Base-by-base conservation (phyloP, 2,329 filamentous ascomycete genomes). In the Stagonosporopsis cucurbitacearum region DNA sequence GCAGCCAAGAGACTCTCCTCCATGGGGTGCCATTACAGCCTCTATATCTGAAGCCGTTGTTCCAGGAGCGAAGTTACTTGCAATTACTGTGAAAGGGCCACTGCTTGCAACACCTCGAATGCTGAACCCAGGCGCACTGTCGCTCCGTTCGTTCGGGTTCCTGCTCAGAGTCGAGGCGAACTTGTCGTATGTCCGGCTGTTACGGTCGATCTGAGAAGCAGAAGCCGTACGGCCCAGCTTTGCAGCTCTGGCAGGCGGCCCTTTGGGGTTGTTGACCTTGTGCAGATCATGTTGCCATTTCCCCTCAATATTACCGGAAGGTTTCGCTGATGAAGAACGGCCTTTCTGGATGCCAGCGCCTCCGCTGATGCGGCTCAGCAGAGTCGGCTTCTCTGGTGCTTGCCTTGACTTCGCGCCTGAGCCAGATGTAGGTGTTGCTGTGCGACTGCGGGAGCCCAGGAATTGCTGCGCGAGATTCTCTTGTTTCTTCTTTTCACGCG, bases 1-100 rank as follows among this genome's bases (percentile, higher is more conserved):
- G 77, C 90, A 94, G 67, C 83, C 85, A 22, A 83, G 70, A 67
- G 92, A 64, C 58, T 87, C 81, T 28, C 83, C 84, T 35, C 88
- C 89, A n/a, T 90, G 79, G 0, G 86, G 86, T n/a, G 82, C 84
- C 86, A 95, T 87, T 53, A 91, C 91, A 65, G 88, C 90, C 79
- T 92, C 89, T 57, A 95, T 91, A 69, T 95, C 91, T 26, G 88
- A 89, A 1, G 88, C 88, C 6, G 91, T 92, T 0, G 91, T 95
- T 33, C 91, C 91, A 2, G 86, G 86, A 12, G 90, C 91, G 71
- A 95, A 92, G 79, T 95, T 95, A 75, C 90, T 88, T 2, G 88
- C 90, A 71, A 91, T 84, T 22, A 95, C 84, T 17, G 85, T 83
- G 65, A 85, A 91, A 1, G 89, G 89, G 0, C 89, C 88, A 5